Percentiles rank a stretch among this genome's conserved stretches.
These are phyloP conservation scores for Populus deltoides DNA, from an alignment of 345 rosid genomes.

Conservation along the genomic window DNA sequence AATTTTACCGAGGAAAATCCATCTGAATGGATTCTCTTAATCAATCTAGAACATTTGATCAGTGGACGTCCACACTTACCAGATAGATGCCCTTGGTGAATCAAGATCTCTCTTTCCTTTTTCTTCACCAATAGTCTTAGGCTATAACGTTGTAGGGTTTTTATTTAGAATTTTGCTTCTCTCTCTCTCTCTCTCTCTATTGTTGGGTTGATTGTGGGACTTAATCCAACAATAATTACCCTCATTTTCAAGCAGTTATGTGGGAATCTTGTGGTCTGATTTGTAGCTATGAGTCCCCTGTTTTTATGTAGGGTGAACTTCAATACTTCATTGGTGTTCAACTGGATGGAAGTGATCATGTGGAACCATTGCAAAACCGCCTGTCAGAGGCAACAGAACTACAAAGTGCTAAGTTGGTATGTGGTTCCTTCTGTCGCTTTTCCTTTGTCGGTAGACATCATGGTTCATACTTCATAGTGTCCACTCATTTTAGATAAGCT, in stretches of 20 bases:
- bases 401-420: slow-evolving; percentile 74
- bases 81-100: not conserved
- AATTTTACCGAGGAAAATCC: not conserved
- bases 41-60: not conserved
- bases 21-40: not conserved
- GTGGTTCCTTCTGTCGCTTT: not conserved
- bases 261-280: not conserved
- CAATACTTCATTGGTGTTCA: slow-evolving; percentile 99
- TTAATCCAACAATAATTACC: not conserved
- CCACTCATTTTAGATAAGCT: not conserved
- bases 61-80: not conserved
- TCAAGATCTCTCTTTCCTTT: not conserved
- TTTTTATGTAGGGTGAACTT: slow-evolving; percentile 76
- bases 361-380: slow-evolving; percentile 77
- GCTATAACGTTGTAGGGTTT: no score
- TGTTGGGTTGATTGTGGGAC: not conserved
- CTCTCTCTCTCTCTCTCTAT: no score
- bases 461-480: not conserved
- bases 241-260: not conserved
- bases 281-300: not conserved
- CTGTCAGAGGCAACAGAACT: slow-evolving; percentile 76
- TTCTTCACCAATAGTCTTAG: not conserved
- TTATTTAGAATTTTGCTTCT: no score
- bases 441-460: not conserved
- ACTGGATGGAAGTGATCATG: slow-evolving; percentile 92